These are phyloP conservation scores for Eimeria acervulina DNA, from an alignment of 169 alveolate species.

Conservation along the genomic window DNA sequence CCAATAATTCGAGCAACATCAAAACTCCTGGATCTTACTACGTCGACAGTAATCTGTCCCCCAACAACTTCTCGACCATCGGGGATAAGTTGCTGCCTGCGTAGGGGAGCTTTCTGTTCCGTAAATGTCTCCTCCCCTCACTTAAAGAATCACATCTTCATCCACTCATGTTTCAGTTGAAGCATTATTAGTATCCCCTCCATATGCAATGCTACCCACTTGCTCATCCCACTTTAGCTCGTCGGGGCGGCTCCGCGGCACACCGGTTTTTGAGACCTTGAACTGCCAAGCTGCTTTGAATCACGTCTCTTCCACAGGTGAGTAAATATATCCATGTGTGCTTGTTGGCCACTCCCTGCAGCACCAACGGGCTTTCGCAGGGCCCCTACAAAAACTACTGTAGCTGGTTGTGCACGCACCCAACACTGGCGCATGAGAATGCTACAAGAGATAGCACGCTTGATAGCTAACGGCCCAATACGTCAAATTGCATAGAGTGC, in stretches of 20 bases:
- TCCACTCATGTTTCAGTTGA: background rate
- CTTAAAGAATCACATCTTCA: too few relatives aligned
- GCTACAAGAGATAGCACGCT: background rate
- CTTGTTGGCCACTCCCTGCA: background rate
- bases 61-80: background rate
- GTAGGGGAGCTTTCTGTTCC: too few relatives aligned
- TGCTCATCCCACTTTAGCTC: background rate
- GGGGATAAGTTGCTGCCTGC: too few relatives aligned
- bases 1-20: background rate
- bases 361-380: background rate
- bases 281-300: background rate
- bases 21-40: background rate
- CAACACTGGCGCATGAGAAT: background rate
- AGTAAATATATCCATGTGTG: background rate
- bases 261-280: too few relatives aligned
- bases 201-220: background rate
- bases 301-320: background rate
- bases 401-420: background rate
- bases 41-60: background rate
- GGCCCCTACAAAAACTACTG: background rate
- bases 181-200: background rate
- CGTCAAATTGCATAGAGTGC: background rate
- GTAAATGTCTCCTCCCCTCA: too few relatives aligned
- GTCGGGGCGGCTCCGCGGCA: too few relatives aligned
- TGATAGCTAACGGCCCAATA: background rate